phyloP scores from a whole-genome alignment of 805 yeast species.

The Blastobotrys mokoenaii region DNA sequence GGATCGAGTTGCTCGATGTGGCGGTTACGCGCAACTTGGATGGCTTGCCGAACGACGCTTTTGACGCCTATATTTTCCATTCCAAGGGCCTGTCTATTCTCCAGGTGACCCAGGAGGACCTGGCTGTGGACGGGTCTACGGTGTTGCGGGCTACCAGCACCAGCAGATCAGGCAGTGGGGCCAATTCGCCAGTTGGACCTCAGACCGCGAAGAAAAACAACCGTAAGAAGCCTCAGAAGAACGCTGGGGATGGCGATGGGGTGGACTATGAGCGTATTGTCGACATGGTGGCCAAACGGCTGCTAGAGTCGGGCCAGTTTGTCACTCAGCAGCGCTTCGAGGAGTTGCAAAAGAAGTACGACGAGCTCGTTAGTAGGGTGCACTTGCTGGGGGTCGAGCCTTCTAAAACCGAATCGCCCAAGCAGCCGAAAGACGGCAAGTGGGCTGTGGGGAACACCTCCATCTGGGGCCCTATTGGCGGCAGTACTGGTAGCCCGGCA shows the following conservation, averaged over 20 bases:
- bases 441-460: too few relatives aligned
- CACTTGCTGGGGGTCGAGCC: too few relatives aligned
- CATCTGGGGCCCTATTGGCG: too few relatives aligned
- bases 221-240: neutral
- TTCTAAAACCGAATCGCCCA: too few relatives aligned
- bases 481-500: too few relatives aligned
- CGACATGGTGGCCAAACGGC: slow-evolving; percentile 4
- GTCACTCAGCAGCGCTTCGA: slow-evolving; percentile 10
- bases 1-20: slow-evolving; percentile 7
- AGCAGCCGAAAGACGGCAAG: too few relatives aligned
- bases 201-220: too few relatives aligned
- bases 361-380: neutral
- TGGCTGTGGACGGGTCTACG: slow-evolving; percentile 1
- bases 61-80: slow-evolving; percentile 16
- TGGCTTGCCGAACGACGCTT: slow-evolving; percentile 3
- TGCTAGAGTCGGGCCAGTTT: slow-evolving; percentile 13
- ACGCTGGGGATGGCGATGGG: neutral
- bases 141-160: neutral
- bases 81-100: slow-evolving; percentile 15
- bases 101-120: slow-evolving; percentile 9
- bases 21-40: slow-evolving; percentile 11
- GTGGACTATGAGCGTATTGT: neutral
- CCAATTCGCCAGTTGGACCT: too few relatives aligned
- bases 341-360: slow-evolving; percentile 2
- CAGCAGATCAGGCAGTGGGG: too few relatives aligned